Base-by-base conservation (phyloP, 257 asterid species). In the Salvia miltiorrhiza region DNA sequence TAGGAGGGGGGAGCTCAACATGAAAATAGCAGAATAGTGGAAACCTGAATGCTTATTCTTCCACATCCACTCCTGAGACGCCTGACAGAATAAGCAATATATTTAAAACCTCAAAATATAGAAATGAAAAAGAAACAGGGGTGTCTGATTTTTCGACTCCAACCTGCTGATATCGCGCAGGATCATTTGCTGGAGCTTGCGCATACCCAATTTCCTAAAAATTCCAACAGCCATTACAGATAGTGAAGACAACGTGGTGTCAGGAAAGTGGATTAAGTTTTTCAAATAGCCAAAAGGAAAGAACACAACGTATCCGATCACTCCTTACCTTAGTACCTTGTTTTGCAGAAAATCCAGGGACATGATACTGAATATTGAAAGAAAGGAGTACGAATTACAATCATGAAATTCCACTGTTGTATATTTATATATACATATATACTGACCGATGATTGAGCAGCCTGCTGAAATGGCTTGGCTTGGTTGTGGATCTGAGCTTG, bases 41-140 rank as follows among this genome's bases (percentile, higher is more conserved):
- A 62, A 60, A 80, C 85, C 85, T 83, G 75, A 69, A 61, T 70
- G 71, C 58, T 81, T 73, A 69, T 78, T 81, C 65, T 78, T 82
- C 87, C 87, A 81, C 83, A 74, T 81, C 96, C 97, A 88, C 54
- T 87, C 95, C 75, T 84, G 90, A 47, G 88, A 68, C 7, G 84
- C 82, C 73, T 77, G 86, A 30, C 43, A 53, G 26, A 61, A 41
- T 21, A 40, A 41, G 16, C 23, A 49, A 40, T 23, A 28, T 11
- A 39, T 6, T 50, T 13, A 24, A 32, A n/a, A 44, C 41, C 8
- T 39, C 24, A 52, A 54, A 59, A 26, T 10, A 24, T 59, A 23
- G 49, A 49, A 71, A 21, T 55, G 62, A 58, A 12, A 20, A 7
- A 35, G 60, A 41, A 47, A 44, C n/a, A 55, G 4, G 50, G 53